Conservation (phyloP, 106 monocot genomes). For the Acorus calamus region DNA sequence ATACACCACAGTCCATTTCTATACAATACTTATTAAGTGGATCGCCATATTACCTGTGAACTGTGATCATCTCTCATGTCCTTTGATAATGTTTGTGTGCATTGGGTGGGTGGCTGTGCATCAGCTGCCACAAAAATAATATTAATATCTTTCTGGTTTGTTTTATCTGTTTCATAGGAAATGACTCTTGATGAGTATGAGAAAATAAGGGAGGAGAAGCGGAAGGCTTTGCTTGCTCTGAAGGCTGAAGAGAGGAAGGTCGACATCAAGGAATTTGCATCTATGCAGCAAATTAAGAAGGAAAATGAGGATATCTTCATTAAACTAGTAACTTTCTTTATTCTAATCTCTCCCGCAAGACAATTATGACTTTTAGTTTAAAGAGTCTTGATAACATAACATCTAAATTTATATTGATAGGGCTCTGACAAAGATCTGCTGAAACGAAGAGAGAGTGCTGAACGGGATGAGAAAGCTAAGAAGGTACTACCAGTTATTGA, state of each 20-base stretch:
- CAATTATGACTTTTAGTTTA: not conserved
- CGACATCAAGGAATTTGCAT: conserved; percentile 41
- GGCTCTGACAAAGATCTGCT: conserved; percentile 34
- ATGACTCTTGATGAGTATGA: conserved; percentile 65
- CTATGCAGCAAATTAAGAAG: conserved; percentile 62
- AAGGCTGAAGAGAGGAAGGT: conserved; percentile 63
- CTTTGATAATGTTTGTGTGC: too few relatives aligned
- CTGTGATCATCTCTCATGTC: too few relatives aligned
- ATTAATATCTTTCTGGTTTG: not conserved
- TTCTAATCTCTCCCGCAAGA: not conserved
- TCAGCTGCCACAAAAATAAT: not conserved
- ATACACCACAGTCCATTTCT: too few relatives aligned
- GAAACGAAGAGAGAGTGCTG: conserved; percentile 37
- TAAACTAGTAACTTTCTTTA: conserved; percentile 32
- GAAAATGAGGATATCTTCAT: conserved; percentile 48
- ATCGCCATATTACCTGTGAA: too few relatives aligned
- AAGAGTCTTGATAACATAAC: not conserved
- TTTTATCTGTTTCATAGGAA: conserved; percentile 8
- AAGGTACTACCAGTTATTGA: conserved; percentile 18
- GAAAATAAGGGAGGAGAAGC: conserved; percentile 62
- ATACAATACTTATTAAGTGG: too few relatives aligned
- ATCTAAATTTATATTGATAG: conserved; percentile 4
- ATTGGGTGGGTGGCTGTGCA: not conserved
- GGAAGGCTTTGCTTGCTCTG: conserved; percentile 43
- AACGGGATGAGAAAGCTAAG: conserved; percentile 33